Evolutionary conservation across 1,284 basidiomycete genomes (phyloP).

Genomic region (Moesziomyces sp.): DNA sequence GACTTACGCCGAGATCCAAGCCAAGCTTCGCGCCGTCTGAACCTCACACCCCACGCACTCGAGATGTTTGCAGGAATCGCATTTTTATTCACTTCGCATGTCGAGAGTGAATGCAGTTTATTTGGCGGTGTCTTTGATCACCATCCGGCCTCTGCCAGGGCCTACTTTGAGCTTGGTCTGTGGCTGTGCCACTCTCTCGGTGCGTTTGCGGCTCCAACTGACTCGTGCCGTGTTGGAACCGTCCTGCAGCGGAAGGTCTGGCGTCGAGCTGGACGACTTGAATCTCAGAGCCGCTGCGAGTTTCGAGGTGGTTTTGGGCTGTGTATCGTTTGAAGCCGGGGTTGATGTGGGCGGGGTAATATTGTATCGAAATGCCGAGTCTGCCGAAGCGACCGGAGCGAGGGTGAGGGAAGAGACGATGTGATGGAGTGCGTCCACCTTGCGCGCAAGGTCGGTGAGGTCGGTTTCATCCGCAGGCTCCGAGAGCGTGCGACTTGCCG

Average conservation of each 20-base stretch:
- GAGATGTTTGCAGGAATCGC: no score
- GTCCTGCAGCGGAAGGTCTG: background rate
- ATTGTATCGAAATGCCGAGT: constrained; percentile 13
- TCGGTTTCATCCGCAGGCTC: background rate
- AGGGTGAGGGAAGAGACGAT: constrained; percentile 1
- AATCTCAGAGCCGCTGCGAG: constrained; percentile 3
- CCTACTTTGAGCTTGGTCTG: constrained; percentile 38
- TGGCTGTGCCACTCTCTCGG: constrained; percentile 26
- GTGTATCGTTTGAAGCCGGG: background rate
- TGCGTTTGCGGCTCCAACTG: constrained; percentile 40
- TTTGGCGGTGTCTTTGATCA: constrained; percentile 16
- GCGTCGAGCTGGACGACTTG: background rate
- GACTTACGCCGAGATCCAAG: constrained; percentile 45
- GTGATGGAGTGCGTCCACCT: constrained; percentile 28
- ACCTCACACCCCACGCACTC: no score
- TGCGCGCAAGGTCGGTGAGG: constrained; percentile 6
- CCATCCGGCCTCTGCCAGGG: constrained; percentile 37
- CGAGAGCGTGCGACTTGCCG: background rate
- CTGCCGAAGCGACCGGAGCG: background rate
- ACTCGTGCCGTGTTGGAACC: constrained; percentile 5
- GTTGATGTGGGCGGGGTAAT: background rate
- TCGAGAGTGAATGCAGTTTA: background rate
- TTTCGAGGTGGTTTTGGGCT: background rate
- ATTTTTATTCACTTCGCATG: no score
- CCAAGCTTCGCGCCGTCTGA: constrained; percentile 17